A percentile compares a stretch with the other conserved stretches of the same genome.
phyloP scores from a whole-genome alignment of 257 asterid species.

The Salvia miltiorrhiza region DNA sequence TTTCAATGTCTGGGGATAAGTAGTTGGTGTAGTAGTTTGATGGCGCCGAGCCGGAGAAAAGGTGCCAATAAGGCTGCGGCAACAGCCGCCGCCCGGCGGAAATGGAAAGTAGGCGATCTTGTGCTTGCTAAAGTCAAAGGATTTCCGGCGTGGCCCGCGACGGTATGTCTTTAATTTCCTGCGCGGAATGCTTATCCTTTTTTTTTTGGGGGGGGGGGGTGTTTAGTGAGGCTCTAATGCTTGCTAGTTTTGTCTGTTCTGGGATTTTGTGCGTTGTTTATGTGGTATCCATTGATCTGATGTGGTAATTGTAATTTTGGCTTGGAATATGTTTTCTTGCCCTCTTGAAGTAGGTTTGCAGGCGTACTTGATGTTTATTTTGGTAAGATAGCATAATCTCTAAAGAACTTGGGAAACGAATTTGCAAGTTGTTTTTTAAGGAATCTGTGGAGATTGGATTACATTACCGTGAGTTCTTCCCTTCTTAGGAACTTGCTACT shows the following conservation, averaged over 20 bases:
- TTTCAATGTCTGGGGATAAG: constrained; percentile 49
- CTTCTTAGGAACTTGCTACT: neutral
- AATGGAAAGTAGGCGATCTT: constrained; percentile 88
- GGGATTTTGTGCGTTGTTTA: neutral
- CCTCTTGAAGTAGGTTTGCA: neutral
- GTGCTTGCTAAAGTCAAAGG: constrained; percentile 97
- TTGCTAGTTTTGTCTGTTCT: neutral
- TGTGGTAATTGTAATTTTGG: neutral
- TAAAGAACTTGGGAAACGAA: neutral
- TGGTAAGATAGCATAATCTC: neutral
- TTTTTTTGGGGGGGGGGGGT: too few relatives aligned
- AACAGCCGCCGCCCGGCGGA: constrained; percentile 62
- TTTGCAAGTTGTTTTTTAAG: neutral
- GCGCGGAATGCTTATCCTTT: neutral
- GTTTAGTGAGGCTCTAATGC: neutral
- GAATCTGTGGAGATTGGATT: constrained; percentile 1
- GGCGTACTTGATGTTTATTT: neutral
- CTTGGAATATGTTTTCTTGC: neutral
- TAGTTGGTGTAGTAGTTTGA: constrained; percentile 27
- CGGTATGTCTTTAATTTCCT: constrained; percentile 35
- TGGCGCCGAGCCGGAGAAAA: constrained; percentile 83
- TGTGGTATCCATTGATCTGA: constrained; percentile 25
- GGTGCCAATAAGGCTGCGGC: constrained; percentile 69
- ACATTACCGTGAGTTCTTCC: neutral
- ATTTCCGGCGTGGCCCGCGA: constrained; percentile 94